Evolutionary conservation across 2,329 filamentous ascomycete genomes (phyloP).

Genomic region (Colletotrichum tropicale): DNA sequence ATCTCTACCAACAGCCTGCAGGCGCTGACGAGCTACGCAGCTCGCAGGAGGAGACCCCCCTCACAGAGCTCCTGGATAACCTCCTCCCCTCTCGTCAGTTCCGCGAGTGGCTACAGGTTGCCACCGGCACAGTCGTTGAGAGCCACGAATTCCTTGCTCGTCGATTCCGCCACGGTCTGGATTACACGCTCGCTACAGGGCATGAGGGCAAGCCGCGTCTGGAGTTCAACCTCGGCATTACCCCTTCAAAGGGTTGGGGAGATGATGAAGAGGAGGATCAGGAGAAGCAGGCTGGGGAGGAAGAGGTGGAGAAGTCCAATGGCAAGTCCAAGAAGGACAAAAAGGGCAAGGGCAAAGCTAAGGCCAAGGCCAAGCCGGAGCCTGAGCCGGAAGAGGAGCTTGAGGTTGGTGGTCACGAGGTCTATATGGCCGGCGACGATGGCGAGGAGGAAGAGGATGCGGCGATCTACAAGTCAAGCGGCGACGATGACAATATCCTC

Average conservation of each 20-base stretch:
- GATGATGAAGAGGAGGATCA: constrained; percentile 67
- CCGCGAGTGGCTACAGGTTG: constrained; percentile 84
- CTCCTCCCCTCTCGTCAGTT: constrained; percentile 87
- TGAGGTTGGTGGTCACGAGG: constrained; percentile 75
- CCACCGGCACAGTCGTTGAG: constrained; percentile 76
- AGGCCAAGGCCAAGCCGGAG: constrained; percentile 30
- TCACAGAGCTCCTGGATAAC: constrained; percentile 80
- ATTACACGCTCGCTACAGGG: constrained; percentile 92
- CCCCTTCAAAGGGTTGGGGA: constrained; percentile 85
- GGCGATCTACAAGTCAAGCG: constrained; percentile 81
- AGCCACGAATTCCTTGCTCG: constrained; percentile 81
- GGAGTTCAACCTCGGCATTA: constrained; percentile 87
- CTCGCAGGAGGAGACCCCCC: constrained; percentile 55
- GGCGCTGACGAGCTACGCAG: constrained; percentile 39
- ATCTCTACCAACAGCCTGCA: constrained; percentile 74
- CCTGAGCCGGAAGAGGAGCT: constrained; percentile 27
- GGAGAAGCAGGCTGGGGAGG: constrained; percentile 52
- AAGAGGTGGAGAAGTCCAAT: constrained; percentile 39
- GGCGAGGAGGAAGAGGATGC: constrained; percentile 68
- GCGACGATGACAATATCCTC: constrained; percentile 76
- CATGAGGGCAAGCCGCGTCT: constrained; percentile 80
- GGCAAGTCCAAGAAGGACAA: constrained; percentile 35
- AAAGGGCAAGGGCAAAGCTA: constrained; percentile 30
- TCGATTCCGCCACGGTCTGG: constrained; percentile 82
- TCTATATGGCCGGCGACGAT: constrained; percentile 93